Percentiles rank a stretch among this genome's conserved stretches.
Conservation (phyloP, 2,329 filamentous ascomycete species). For the Aureobasidium sp. region DNA sequence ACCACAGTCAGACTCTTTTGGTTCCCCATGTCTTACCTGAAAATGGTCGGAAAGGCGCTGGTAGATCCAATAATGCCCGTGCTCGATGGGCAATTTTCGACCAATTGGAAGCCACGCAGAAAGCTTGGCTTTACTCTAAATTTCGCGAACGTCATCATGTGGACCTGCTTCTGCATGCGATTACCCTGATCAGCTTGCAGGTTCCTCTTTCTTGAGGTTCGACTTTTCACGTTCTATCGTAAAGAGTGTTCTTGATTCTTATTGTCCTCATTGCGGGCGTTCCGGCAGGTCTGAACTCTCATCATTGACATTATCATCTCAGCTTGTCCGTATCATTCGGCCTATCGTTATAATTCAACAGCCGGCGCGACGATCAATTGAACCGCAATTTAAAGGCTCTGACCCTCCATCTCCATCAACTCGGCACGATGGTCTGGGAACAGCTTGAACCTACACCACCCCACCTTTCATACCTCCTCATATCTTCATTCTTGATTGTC, state of each 20-base stretch:
- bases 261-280: not conserved
- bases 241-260: not conserved
- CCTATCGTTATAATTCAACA: slow-evolving; percentile 6
- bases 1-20: not conserved
- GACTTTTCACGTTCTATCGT: not conserved
- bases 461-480: slow-evolving; percentile 39
- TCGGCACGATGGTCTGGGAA: slow-evolving; percentile 32
- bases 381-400: slow-evolving; percentile 6
- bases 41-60: not conserved
- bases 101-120: not conserved
- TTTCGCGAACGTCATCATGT: not conserved
- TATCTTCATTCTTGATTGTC: slow-evolving; percentile 39
- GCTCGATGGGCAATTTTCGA: not conserved
- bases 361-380: slow-evolving; percentile 7
- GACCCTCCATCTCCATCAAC: not conserved
- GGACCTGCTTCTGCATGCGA: not conserved
- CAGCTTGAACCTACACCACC: slow-evolving; percentile 42
- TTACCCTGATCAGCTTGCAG: not conserved
- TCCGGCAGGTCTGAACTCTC: not conserved
- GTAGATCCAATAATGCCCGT: not conserved
- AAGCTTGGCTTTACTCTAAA: slow-evolving; percentile 5
- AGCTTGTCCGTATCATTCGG: not conserved
- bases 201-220: not conserved
- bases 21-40: slow-evolving; percentile 7
- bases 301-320: not conserved